Evolutionary conservation across 345 rosid species (phyloP).

Genomic region (Cardiospermum halicacabum): DNA sequence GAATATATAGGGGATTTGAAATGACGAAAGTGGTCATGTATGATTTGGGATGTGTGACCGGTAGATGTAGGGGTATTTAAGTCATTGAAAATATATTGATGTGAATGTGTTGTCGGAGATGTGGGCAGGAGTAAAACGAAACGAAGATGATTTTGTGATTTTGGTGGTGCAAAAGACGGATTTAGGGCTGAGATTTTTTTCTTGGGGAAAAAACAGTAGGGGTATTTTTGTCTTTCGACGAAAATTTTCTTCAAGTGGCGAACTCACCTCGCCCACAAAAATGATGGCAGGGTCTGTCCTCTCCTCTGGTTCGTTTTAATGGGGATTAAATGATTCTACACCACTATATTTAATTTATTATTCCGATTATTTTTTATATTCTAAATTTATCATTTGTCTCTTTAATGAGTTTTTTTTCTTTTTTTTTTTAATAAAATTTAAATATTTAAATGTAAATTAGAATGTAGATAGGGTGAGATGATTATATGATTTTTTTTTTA

Average conservation of each 20-base stretch:
- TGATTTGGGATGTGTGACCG: not conserved
- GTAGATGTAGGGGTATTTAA: not conserved
- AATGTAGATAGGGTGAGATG: too few species aligned
- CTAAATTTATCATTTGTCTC: too few species aligned
- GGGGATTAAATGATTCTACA: too few species aligned
- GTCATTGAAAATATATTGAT: not conserved
- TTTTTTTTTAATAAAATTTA: too few species aligned
- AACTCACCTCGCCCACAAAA: not conserved
- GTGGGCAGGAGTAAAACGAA: not conserved
- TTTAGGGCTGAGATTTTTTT: slow-evolving; percentile 2
- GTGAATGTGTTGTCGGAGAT: not conserved
- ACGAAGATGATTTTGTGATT: not conserved
- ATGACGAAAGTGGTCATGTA: slow-evolving; percentile 6
- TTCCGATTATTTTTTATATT: too few species aligned
- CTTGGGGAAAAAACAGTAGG: not conserved
- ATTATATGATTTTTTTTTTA: too few species aligned
- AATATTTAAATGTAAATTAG: too few species aligned
- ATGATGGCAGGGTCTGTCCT: not conserved
- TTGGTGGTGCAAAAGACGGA: not conserved
- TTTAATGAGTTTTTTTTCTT: too few species aligned
- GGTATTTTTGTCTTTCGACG: not conserved
- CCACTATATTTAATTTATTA: too few species aligned
- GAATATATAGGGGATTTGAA: not conserved
- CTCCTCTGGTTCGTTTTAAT: too few species aligned
- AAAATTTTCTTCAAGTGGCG: not conserved